Evolutionary conservation across 148 eudicot genomes (phyloP).

Genomic region (Salicornia ramosissima): DNA sequence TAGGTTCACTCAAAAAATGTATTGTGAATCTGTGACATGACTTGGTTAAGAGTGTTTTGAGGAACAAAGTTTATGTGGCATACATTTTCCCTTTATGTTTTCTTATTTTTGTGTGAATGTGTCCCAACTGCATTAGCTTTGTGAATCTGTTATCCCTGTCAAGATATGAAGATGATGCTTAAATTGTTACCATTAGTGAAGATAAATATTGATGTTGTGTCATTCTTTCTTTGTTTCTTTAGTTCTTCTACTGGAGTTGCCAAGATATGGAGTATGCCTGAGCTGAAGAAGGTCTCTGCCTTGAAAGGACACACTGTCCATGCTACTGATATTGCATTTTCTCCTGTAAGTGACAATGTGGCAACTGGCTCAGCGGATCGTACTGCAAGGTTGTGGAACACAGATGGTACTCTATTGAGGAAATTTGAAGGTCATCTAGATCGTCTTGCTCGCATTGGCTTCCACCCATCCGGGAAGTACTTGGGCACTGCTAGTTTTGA

Average conservation of each 20-base stretch:
- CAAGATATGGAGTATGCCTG: slow-evolving; percentile 90
- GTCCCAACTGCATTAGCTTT: background rate
- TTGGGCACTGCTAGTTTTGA: slow-evolving; percentile 95
- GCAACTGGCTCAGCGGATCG: slow-evolving; percentile 95
- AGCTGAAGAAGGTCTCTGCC: slow-evolving; percentile 49
- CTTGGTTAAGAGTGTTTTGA: background rate
- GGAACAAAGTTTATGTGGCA: background rate
- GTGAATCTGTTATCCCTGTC: background rate
- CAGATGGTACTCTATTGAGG: slow-evolving; percentile 50
- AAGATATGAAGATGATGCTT: slow-evolving; percentile 10
- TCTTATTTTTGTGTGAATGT: background rate
- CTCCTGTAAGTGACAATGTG: slow-evolving; percentile 54
- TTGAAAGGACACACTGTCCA: slow-evolving; percentile 89
- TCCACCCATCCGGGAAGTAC: slow-evolving; percentile 90
- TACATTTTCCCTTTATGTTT: background rate
- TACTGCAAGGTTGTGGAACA: slow-evolving; percentile 75
- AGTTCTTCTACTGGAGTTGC: slow-evolving; percentile 86
- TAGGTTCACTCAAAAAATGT: background rate
- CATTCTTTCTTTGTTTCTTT: slow-evolving; percentile 13
- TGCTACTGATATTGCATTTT: slow-evolving; percentile 76
- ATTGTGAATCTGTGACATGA: background rate
- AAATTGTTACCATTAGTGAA: slow-evolving; percentile 5
- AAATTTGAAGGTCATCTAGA: slow-evolving; percentile 86
- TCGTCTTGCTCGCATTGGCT: slow-evolving; percentile 83
- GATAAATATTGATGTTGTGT: background rate